Evolutionary conservation across 768 basidiomycete species (phyloP).

Genomic region (Hericium alpestre): DNA sequence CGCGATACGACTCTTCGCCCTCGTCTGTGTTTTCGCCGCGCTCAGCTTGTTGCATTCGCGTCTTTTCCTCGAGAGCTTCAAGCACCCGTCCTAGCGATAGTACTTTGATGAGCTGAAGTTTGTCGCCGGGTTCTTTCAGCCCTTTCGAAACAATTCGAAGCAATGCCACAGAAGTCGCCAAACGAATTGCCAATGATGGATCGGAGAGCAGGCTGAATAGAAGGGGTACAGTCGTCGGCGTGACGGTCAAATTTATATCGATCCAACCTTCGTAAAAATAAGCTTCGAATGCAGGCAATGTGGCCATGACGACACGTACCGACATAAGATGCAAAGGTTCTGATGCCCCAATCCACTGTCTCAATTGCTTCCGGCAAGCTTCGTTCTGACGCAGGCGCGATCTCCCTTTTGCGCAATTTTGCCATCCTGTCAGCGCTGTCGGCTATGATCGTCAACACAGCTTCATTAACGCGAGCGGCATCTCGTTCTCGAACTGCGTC

Average conservation of each 20-base stretch:
- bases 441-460: constrained; percentile 73
- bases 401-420: constrained; percentile 37
- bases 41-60: constrained; percentile 52
- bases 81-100: constrained; percentile 78
- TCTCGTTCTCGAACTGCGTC: constrained; percentile 88
- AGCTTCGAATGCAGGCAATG: background rate
- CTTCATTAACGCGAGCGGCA: constrained; percentile 76
- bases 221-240: constrained; percentile 76
- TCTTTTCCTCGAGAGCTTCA: constrained; percentile 69
- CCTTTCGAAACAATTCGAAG: constrained; percentile 85
- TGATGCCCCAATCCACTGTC: constrained; percentile 84
- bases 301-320: constrained; percentile 44
- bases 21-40: constrained; percentile 70
- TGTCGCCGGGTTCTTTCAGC: constrained; percentile 82
- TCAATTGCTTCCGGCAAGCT: constrained; percentile 56
- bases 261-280: constrained; percentile 68
- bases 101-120: constrained; percentile 82
- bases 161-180: constrained; percentile 74
- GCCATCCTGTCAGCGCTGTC: constrained; percentile 56
- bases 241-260: constrained; percentile 93
- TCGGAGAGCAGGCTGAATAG: constrained; percentile 78
- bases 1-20: constrained; percentile 81
- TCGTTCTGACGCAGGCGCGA: constrained; percentile 31
- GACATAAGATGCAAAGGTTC: constrained; percentile 87
- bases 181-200: constrained; percentile 63